Evolutionary conservation across 1,284 basidiomycete species (phyloP), one percentile per base, ranked within the genome.

Genomic region (Boletus semigastroideus): DNA sequence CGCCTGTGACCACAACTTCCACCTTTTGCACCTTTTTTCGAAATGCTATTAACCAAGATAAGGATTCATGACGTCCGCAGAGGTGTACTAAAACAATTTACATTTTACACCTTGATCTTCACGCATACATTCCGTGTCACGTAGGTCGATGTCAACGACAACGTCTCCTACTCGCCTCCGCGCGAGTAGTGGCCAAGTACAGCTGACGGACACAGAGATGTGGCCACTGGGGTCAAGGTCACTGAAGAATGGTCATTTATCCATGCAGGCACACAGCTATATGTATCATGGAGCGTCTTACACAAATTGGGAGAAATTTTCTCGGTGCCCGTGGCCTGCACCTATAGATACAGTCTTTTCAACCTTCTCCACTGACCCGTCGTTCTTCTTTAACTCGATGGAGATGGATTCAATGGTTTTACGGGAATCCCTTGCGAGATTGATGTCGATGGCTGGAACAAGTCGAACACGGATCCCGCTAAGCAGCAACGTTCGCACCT

Each of bases 91-190:
- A 28, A 33, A 39, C 11, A 13, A 52, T 57, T 14, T 2, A 59
- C 59, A 47, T 53, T 31, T 42, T 9, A 34, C 14, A 12, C 30
- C 49, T 22, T 31, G 30, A 3, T 53, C 54, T 4, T 59, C 39
- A 19, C 53, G 57, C 38, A 43, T 42, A 19, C 36, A 52, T 34
- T 42, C 41, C 1, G 34, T 2, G 14, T 57, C 53, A 7, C 9
- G 45, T 8, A 43, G 28, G 33, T 49, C 4, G 30, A 59, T 25
- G 13, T 48, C 40, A 11, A 59, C 27, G 27, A 4, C 2, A 10
- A 59, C 30, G 5, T 42, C 41, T n/a, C 10, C 30, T 13, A 3
- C 9, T 40, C 30, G 30, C 20, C 34, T 52, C 30, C 25, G 4
- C 1, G 8, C 2, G 4, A 13, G 7, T 17, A 14, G 8, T n/a